Conservation (phyloP, 116 monocot genomes). For the Trichopus zeylanicus region DNA sequence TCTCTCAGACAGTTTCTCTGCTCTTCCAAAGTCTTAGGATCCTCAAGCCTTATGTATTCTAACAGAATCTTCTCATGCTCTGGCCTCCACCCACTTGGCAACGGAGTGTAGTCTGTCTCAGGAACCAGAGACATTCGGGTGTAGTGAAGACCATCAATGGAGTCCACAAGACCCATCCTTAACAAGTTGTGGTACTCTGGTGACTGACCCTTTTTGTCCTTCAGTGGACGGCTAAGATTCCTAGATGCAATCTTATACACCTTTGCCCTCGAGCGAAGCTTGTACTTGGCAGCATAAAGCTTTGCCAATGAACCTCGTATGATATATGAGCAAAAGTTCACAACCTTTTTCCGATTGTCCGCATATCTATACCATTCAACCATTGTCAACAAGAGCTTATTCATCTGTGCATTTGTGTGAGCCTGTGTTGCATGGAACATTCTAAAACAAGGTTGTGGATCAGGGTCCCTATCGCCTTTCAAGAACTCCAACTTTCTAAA, state of each 20-base stretch:
- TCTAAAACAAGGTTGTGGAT: slow-evolving; percentile 93
- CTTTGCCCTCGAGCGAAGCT: slow-evolving; percentile 93
- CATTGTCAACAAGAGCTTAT: slow-evolving; percentile 83
- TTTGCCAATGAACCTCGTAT: slow-evolving; percentile 92
- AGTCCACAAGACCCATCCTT: slow-evolving; percentile 90
- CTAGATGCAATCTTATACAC: slow-evolving; percentile 96
- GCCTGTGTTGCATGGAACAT: slow-evolving; percentile 99
- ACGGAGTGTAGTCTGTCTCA: slow-evolving; percentile 89
- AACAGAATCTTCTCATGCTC: slow-evolving; percentile 81
- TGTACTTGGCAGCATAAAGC: slow-evolving; percentile 97
- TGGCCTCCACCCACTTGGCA: slow-evolving; percentile 77
- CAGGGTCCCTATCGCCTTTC: slow-evolving; percentile 92
- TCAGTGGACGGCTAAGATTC: slow-evolving; percentile 82
- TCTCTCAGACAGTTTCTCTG: slow-evolving; percentile 45
- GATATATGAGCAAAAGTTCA: slow-evolving; percentile 94
- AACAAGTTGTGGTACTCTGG: slow-evolving; percentile 86
- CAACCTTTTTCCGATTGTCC: slow-evolving; percentile 94
- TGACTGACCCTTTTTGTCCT: slow-evolving; percentile 93
- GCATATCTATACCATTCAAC: slow-evolving; percentile 94
- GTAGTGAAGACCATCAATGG: slow-evolving; percentile 85
- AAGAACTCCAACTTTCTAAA: slow-evolving; percentile 86
- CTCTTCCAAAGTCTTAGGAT: slow-evolving; percentile 57
- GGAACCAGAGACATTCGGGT: slow-evolving; percentile 91
- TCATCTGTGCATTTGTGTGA: slow-evolving; percentile 97
- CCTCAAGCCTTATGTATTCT: slow-evolving; percentile 69